These are phyloP conservation scores for Thuja plicata DNA, from an alignment of 83 land plant genomes.

Conservation along the genomic window DNA sequence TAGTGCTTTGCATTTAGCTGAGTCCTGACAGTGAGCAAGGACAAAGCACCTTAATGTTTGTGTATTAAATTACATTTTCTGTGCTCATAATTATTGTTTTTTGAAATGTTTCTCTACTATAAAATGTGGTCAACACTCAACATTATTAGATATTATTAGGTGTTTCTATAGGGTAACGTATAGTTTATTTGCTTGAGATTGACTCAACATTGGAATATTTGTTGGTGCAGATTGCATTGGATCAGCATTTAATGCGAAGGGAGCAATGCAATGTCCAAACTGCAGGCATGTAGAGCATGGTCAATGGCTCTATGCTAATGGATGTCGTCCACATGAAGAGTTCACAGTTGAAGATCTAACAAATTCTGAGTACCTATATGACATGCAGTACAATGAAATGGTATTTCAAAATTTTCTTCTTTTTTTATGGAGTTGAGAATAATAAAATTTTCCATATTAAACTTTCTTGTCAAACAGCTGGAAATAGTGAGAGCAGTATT, in stretches of 20 bases:
- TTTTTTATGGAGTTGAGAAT: background rate
- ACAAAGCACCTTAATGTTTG: background rate
- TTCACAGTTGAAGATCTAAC: constrained; percentile 57
- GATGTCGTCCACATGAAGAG: constrained; percentile 50
- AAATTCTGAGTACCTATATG: constrained; percentile 70
- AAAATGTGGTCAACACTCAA: background rate
- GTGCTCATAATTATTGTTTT: background rate
- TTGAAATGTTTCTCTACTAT: background rate
- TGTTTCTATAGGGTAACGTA: background rate
- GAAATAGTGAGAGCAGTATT: background rate
- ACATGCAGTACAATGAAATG: constrained; percentile 53
- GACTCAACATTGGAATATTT: constrained; percentile 5
- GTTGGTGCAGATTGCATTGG: constrained; percentile 79
- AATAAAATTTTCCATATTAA: background rate
- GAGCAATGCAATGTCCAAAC: constrained; percentile 92
- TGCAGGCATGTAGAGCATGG: constrained; percentile 86
- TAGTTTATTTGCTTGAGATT: background rate
- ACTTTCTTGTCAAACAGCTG: background rate
- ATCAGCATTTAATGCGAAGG: constrained; percentile 86
- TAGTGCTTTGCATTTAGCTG: background rate
- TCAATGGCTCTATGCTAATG: constrained; percentile 88
- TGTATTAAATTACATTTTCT: background rate
- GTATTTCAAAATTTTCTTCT: constrained; percentile 23
- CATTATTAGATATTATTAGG: background rate
- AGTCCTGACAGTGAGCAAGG: background rate